These are phyloP conservation scores for Russula griseocarnosa DNA, from an alignment of 768 basidiomycete genomes.

Conservation along the genomic window DNA sequence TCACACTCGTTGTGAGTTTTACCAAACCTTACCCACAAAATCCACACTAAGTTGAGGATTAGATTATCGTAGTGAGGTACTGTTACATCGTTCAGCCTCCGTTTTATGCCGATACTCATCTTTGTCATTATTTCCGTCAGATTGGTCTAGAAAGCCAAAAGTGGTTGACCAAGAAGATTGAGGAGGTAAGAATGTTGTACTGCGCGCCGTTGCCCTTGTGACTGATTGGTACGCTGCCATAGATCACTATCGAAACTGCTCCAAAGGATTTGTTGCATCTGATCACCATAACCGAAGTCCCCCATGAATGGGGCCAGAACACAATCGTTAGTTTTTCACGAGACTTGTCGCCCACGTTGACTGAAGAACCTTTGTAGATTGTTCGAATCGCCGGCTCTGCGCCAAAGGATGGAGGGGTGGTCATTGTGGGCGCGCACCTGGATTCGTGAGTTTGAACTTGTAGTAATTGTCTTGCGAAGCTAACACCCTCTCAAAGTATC, in stretches of 20 bases:
- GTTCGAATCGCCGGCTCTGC: slow-evolving; percentile 72
- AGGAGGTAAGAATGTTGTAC: slow-evolving; percentile 45
- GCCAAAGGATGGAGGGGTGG: slow-evolving; percentile 51
- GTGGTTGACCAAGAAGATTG: slow-evolving; percentile 69
- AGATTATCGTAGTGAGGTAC: slow-evolving; percentile 76
- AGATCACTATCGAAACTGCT: slow-evolving; percentile 65
- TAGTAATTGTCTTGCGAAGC: slow-evolving; percentile 8
- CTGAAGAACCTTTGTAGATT: slow-evolving; percentile 45
- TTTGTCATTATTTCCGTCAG: slow-evolving; percentile 36
- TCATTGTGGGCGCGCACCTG: slow-evolving; percentile 77
- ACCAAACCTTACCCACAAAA: slow-evolving; percentile 15
- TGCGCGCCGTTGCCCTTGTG: background rate
- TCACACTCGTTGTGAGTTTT: slow-evolving; percentile 61
- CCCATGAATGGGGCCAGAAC: slow-evolving; percentile 83
- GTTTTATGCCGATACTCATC: too few relatives aligned
- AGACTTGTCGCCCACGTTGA: background rate
- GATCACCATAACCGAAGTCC: slow-evolving; percentile 69
- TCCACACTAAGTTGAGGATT: slow-evolving; percentile 31
- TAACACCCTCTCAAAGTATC: slow-evolving; percentile 42
- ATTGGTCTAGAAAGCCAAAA: slow-evolving; percentile 71
- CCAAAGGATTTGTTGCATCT: slow-evolving; percentile 49
- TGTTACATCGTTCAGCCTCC: background rate
- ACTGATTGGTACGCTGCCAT: slow-evolving; percentile 15
- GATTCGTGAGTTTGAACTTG: slow-evolving; percentile 52
- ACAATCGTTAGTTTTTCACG: slow-evolving; percentile 50